These are phyloP conservation scores for Suhomyces maxii DNA, from an alignment of 1,139 yeast species.

Conservation along the genomic window DNA sequence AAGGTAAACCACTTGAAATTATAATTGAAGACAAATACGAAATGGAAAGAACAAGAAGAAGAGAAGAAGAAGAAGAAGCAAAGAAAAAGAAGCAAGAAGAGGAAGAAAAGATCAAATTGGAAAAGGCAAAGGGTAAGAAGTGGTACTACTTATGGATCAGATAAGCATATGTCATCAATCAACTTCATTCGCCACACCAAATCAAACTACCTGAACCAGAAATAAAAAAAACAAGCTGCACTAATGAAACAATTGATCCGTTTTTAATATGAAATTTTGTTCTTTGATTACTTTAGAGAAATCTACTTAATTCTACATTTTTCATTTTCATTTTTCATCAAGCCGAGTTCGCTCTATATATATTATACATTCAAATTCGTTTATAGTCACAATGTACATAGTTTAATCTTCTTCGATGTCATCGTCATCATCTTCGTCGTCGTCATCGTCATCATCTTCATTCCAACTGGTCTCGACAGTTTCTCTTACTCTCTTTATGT, in stretches of 20 bases:
- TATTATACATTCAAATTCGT: conserved; percentile 1
- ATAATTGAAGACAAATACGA: conserved; percentile 40
- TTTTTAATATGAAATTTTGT: neutral
- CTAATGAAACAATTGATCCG: neutral
- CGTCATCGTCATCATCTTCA: conserved; percentile 60
- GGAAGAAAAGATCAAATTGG: conserved; percentile 15
- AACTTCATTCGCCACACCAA: neutral
- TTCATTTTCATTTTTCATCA: no score
- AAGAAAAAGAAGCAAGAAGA: conserved; percentile 8
- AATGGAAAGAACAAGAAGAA: conserved; percentile 24
- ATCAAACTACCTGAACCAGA: neutral
- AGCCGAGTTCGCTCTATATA: no score
- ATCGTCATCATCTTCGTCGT: conserved; percentile 58
- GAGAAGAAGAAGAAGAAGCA: conserved; percentile 11
- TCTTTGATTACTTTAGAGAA: no score
- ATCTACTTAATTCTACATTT: no score
- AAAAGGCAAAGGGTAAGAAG: conserved; percentile 14
- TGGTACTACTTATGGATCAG: conserved; percentile 51
- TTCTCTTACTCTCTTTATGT: conserved; percentile 85
- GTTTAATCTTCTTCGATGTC: conserved; percentile 17
- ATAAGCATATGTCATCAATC: conserved; percentile 15
- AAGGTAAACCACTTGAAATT: conserved; percentile 45
- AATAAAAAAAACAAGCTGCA: neutral
- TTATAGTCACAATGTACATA: conserved; percentile 5
- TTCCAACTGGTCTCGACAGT: conserved; percentile 91